Percentiles rank a stretch among this genome's conserved stretches.
Conservation (phyloP, 345 rosid species). For the Salix caprea region DNA sequence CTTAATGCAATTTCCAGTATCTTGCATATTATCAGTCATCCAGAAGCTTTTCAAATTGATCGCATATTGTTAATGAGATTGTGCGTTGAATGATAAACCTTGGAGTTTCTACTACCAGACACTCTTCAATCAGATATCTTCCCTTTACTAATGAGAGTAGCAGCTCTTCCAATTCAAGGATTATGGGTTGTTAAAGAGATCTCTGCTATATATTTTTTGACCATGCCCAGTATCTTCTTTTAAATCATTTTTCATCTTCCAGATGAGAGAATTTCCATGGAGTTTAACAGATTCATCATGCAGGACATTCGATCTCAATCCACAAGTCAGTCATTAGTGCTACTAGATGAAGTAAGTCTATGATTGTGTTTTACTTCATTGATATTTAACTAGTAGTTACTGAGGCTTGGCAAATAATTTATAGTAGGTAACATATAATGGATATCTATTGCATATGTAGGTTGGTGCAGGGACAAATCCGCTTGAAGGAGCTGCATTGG, state of each 20-base stretch:
- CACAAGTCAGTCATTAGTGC: constrained; percentile 72
- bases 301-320: constrained; percentile 78
- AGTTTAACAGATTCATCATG: constrained; percentile 19
- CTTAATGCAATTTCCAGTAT: not conserved
- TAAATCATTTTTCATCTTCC: not conserved
- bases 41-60: not conserved
- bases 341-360: constrained; percentile 82
- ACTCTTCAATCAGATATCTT: not conserved
- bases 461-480: constrained; percentile 99
- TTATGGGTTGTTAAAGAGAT: not conserved
- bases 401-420: too few relatives aligned
- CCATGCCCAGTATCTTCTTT: not conserved
- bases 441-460: constrained; percentile 31
- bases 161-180: not conserved
- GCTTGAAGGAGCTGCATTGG: constrained; percentile 94
- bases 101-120: not conserved
- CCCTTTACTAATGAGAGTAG: not conserved
- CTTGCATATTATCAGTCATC: not conserved
- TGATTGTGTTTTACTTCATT: not conserved
- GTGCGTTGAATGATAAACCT: not conserved
- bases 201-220: constrained; percentile 1
- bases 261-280: not conserved
- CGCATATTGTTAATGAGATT: not conserved
- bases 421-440: not conserved
- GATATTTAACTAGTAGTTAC: not conserved